phyloP scores from a whole-genome alignment of 2,329 filamentous ascomycete genomes.

The Sarocladiaceae sp. region DNA sequence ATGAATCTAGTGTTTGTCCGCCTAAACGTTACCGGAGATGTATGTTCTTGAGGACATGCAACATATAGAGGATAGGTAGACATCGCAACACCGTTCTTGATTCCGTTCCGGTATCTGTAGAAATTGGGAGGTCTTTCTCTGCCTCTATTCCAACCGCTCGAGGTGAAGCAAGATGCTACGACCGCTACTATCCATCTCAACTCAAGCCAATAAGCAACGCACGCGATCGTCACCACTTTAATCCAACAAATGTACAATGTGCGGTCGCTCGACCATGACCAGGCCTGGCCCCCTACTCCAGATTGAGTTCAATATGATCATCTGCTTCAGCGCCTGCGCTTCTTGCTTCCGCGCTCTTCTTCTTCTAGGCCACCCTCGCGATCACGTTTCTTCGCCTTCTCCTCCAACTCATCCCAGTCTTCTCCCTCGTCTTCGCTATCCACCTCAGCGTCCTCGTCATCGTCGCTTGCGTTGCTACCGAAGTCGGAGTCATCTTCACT shows the following conservation, averaged over 20 bases:
- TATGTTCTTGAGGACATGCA: no score
- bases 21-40: no score
- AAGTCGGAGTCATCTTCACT: conserved; percentile 87
- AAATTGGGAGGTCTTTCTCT: background rate
- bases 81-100: no score
- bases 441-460: conserved; percentile 63
- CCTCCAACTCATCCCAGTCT: conserved; percentile 92
- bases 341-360: conserved; percentile 8
- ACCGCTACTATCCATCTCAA: no score
- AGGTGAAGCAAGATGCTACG: no score
- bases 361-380: conserved; percentile 42
- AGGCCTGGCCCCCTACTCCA: background rate
- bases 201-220: background rate
- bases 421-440: conserved; percentile 72
- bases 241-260: conserved; percentile 1
- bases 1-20: no score
- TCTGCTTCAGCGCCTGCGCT: conserved; percentile 6
- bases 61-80: no score
- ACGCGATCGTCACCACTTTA: background rate
- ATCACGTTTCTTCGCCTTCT: conserved; percentile 84
- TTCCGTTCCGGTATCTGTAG: no score
- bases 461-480: conserved; percentile 77
- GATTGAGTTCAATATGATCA: background rate
- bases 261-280: background rate
- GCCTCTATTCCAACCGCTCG: no score